A percentile compares a stretch with the other conserved stretches of the same genome.
Evolutionary conservation across 1,139 yeast genomes (phyloP).

Genomic region (Fermentozyma sake): DNA sequence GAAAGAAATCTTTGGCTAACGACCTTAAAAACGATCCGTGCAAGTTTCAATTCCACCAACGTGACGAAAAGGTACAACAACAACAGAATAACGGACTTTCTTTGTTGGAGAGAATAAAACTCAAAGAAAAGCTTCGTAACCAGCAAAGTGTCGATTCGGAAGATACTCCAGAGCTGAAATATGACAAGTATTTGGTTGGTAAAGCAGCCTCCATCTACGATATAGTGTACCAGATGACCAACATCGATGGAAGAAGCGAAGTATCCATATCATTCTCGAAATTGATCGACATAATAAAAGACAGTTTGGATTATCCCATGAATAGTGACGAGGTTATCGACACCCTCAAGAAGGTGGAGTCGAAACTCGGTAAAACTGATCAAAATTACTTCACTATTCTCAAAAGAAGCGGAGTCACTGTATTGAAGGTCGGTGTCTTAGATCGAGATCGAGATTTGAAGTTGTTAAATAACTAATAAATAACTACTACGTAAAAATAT

Average conservation of each 20-base stretch:
- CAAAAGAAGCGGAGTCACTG: constrained; percentile 21
- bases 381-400: constrained; percentile 12
- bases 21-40: constrained; percentile 27
- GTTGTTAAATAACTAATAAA: constrained; percentile 4
- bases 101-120: constrained; percentile 32
- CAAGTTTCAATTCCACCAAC: constrained; percentile 27
- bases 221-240: constrained; percentile 28
- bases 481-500: constrained; percentile 1
- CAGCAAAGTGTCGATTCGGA: constrained; percentile 5
- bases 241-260: constrained; percentile 6
- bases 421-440: constrained; percentile 23
- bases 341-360: constrained; percentile 15
- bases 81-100: constrained; percentile 28
- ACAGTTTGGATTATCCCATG: constrained; percentile 32
- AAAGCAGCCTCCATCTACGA: constrained; percentile 39
- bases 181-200: constrained; percentile 33
- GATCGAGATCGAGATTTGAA: constrained; percentile 25
- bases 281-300: constrained; percentile 25
- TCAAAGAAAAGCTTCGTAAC: constrained; percentile 11
- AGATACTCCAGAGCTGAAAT: constrained; percentile 28
- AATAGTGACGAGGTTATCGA: constrained; percentile 30
- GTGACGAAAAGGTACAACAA: constrained; percentile 17
- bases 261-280: constrained; percentile 24
- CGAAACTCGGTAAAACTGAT: constrained; percentile 15
- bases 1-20: constrained; percentile 6